Evolutionary conservation across 768 basidiomycete species (phyloP), one percentile per base, ranked within the genome.

Genomic region (Daedaleopsis sinensis): DNA sequence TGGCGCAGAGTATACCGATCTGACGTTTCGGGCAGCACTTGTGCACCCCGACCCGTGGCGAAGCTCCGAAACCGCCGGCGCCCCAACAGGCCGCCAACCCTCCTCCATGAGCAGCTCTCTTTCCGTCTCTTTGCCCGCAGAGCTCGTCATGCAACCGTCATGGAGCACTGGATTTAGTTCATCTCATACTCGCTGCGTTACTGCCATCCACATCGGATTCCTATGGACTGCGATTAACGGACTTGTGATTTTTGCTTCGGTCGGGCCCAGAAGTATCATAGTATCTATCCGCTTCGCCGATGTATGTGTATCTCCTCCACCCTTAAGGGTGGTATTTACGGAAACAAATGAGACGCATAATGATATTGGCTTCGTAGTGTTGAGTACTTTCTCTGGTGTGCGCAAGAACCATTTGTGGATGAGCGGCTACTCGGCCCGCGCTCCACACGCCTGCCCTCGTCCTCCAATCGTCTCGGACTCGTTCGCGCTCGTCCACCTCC

Each of bases 41-140:
- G 9, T 61, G 64, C 46, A 55, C 49, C 6, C 57, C 57, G 6
- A 63, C 55, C 32, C 59, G 62, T 15, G 62, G 62, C 10, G 53
- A 58, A 16, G 51, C 59, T 1, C 62, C 50, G n/a, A 43, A 43
- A 38, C 21, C 7, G 7, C 47, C 47, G 24, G 15, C 7, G 7
- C 47, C 47, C 10, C 47, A 49, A 24, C 47, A 49, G 47, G 19
- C 47, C 21, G 24, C 1, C 47, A 49, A 24, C 23, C 47, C 21
- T 21, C 19, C 47, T 21, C 19, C 24, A 8, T 49, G 47, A 49
- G 23, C 7, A 7, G 27, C 27, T 32, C 27, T 32, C 27, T 32
- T 32, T 3, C 7, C 27, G 27, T 32, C 27, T 32, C 27, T 32
- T 32, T 3, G 3, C 27, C 4, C 27, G 27, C 27, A 32, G 27